Conservation (phyloP, 768 basidiomycete genomes). For the Termitomyces sp. region DNA sequence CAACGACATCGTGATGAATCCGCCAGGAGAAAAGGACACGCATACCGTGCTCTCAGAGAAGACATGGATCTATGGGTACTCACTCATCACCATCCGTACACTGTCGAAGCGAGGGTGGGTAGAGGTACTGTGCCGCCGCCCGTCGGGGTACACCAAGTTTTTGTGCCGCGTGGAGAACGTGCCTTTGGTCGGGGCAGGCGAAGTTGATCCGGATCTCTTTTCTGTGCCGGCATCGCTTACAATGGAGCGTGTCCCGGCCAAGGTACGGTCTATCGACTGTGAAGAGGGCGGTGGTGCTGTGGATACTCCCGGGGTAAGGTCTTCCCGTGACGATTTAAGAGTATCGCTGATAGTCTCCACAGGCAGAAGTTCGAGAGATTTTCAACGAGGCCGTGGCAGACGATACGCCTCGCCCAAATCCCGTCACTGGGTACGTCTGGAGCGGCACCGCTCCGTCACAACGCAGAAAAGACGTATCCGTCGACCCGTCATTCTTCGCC, state of each 20-base stretch:
- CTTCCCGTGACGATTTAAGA: background rate
- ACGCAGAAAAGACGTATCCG: conserved; percentile 75
- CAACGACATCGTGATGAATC: conserved; percentile 72
- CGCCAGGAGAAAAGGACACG: conserved; percentile 26
- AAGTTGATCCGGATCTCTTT: conserved; percentile 74
- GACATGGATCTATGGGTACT: conserved; percentile 83
- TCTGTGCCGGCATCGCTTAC: conserved; percentile 70
- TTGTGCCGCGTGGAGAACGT: conserved; percentile 86
- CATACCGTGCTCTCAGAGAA: conserved; percentile 53
- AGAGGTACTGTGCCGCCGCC: conserved; percentile 76
- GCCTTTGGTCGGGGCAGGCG: conserved; percentile 79
- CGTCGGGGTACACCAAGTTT: conserved; percentile 85
- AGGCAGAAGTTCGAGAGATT: conserved; percentile 25
- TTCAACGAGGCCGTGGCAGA: conserved; percentile 16
- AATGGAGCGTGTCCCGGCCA: conserved; percentile 53
- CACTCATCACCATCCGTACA: conserved; percentile 77
- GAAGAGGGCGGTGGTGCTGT: conserved; percentile 15
- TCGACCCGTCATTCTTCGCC: conserved; percentile 83
- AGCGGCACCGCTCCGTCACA: conserved; percentile 83
- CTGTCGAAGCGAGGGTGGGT: conserved; percentile 81
- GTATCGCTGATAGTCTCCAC: background rate
- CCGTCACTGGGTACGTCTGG: conserved; percentile 87
- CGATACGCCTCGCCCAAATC: conserved; percentile 48
- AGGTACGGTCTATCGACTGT: conserved; percentile 22
- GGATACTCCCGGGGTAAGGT: conserved; percentile 12